A percentile compares a stretch with the other conserved stretches of the same genome.
Evolutionary conservation across 169 alveolate species (phyloP).

Genomic region (Plasmodium coatneyi): DNA sequence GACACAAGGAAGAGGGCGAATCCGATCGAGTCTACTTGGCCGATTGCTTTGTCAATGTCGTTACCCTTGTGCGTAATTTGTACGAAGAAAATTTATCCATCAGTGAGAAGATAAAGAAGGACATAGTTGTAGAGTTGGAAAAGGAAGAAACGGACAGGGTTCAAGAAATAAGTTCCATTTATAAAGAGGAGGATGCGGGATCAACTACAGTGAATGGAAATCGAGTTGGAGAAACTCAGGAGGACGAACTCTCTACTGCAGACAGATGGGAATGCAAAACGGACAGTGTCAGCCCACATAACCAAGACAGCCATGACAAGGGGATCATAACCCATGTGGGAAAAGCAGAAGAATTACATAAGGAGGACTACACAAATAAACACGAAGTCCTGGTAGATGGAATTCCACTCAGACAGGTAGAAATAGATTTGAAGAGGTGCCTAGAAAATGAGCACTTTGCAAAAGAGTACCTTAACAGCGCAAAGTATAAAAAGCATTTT

Average conservation of each 20-base stretch:
- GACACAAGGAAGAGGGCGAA: constrained; percentile 6
- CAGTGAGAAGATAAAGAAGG: constrained; percentile 34
- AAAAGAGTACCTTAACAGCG: constrained; percentile 18
- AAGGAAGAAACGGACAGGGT: constrained; percentile 54
- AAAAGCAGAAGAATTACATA: background rate
- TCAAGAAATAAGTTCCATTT: constrained; percentile 22
- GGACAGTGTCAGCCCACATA: background rate
- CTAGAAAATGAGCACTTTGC: constrained; percentile 38
- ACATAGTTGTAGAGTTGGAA: constrained; percentile 37
- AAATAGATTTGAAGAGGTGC: constrained; percentile 52
- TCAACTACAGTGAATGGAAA: background rate
- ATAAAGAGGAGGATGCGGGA: background rate
- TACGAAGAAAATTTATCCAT: constrained; percentile 36
- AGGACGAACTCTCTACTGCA: background rate
- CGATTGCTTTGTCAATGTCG: constrained; percentile 43
- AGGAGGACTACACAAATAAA: background rate
- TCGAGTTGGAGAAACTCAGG: background rate
- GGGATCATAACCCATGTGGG: background rate
- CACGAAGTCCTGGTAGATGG: constrained; percentile 28
- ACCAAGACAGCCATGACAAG: background rate
- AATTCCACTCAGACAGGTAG: constrained; percentile 35
- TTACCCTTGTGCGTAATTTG: constrained; percentile 25
- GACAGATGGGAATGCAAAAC: background rate
- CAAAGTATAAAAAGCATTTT: constrained; percentile 32
- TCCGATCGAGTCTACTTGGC: constrained; percentile 19